Percentiles rank a stretch among this genome's conserved stretches.
These are phyloP conservation scores for Penicillium mononematosum DNA, from an alignment of 495 filamentous ascomycete genomes.

Conservation along the genomic window DNA sequence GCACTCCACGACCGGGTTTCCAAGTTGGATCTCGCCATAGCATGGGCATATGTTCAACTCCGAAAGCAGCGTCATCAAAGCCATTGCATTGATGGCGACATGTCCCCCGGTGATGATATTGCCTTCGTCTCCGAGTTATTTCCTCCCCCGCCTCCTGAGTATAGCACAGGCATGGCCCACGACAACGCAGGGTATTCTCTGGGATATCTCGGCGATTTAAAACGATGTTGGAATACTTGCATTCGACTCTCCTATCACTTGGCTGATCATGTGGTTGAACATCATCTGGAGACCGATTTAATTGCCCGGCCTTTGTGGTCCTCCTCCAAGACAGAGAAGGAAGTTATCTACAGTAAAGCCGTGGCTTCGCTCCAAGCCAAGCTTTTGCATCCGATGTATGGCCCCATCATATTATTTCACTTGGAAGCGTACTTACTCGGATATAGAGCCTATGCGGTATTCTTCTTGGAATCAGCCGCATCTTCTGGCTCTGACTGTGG, in stretches of 20 bases:
- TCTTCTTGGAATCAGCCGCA: constrained; percentile 32
- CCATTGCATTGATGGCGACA: background rate
- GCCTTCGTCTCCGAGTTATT: constrained; percentile 32
- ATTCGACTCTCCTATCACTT: constrained; percentile 30
- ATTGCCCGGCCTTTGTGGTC: constrained; percentile 21
- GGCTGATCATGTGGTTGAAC: constrained; percentile 26
- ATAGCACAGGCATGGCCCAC: constrained; percentile 14
- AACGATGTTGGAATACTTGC: constrained; percentile 33
- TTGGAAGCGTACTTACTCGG: constrained; percentile 2
- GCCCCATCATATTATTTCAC: background rate
- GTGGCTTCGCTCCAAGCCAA: constrained; percentile 27
- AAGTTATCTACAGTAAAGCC: constrained; percentile 28
- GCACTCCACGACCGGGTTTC: constrained; percentile 22
- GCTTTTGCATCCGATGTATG: constrained; percentile 29
- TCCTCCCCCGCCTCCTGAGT: constrained; percentile 33
- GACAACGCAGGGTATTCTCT: constrained; percentile 32
- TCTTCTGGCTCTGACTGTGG: constrained; percentile 5
- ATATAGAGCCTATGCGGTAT: constrained; percentile 28
- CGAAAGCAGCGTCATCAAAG: constrained; percentile 10
- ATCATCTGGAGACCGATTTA: constrained; percentile 29
- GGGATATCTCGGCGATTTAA: constrained; percentile 30
- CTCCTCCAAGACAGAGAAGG: constrained; percentile 31
- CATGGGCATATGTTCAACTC: constrained; percentile 24
- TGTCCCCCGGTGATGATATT: constrained; percentile 29
- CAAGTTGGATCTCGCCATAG: constrained; percentile 27